Evolutionary conservation across 441 rosid species (phyloP).

Genomic region (Croton setiger): DNA sequence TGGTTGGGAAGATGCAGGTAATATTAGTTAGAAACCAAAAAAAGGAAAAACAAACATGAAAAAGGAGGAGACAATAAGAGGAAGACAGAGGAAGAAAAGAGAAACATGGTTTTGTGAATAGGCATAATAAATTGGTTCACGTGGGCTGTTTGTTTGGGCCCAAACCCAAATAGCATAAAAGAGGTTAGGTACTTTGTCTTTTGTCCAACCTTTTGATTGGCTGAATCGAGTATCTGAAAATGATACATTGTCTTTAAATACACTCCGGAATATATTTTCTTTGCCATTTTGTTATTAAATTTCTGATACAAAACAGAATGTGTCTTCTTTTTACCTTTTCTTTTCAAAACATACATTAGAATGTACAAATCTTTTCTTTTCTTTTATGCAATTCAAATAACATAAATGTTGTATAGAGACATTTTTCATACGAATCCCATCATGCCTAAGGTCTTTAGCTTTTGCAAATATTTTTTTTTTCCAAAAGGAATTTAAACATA

Average conservation of each 20-base stretch:
- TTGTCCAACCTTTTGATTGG: constrained; percentile 11
- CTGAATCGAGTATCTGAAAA: neutral
- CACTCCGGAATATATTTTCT: neutral
- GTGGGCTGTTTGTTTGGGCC: constrained; percentile 18
- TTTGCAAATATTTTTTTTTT: too few species aligned
- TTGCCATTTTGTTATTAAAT: neutral
- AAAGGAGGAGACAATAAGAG: neutral
- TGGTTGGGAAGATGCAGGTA: neutral
- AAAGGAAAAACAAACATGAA: neutral
- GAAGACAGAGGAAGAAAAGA: neutral
- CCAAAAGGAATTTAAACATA: too few species aligned
- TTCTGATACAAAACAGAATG: neutral
- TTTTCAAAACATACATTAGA: neutral
- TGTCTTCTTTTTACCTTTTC: neutral
- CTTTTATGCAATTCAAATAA: too few species aligned
- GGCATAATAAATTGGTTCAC: neutral
- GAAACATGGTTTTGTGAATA: constrained; percentile 8
- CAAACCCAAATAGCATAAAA: constrained; percentile 3
- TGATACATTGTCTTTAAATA: neutral
- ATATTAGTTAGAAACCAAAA: constrained; percentile 10
- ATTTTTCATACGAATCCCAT: too few species aligned
- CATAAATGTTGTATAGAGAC: too few species aligned
- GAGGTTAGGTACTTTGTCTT: constrained; percentile 9
- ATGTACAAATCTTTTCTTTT: neutral
- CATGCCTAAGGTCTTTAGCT: too few species aligned